phyloP scores from a whole-genome alignment of 257 asterid genomes.

The Solanum arcanum region DNA sequence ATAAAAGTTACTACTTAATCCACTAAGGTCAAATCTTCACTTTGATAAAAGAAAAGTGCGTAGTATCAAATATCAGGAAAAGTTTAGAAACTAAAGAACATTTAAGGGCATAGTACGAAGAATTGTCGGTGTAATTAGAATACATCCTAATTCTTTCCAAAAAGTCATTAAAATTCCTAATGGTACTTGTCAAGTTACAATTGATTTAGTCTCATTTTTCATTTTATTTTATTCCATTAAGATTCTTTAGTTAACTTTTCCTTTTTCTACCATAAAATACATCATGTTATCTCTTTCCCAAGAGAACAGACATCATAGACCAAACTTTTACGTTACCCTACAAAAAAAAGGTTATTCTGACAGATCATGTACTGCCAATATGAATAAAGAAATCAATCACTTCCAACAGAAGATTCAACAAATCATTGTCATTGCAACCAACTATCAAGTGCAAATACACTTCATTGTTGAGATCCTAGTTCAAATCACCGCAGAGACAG shows the following conservation, averaged over 20 bases:
- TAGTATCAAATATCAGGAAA: conserved; percentile 25
- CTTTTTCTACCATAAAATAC: conserved; percentile 15
- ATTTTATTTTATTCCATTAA: conserved; percentile 9
- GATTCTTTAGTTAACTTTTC: conserved; percentile 17
- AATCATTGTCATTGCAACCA: background rate
- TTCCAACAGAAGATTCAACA: background rate
- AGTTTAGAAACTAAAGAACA: background rate
- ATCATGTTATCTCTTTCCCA: conserved; percentile 15
- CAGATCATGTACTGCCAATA: background rate
- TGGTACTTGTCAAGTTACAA: conserved; percentile 5
- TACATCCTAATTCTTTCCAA: background rate
- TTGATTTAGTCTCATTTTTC: conserved; percentile 34
- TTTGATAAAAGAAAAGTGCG: conserved; percentile 26
- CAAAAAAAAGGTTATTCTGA: conserved; percentile 7
- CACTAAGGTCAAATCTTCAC: conserved; percentile 14
- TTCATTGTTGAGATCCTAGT: background rate
- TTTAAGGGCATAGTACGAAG: background rate
- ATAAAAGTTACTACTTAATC: background rate
- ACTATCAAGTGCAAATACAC: background rate
- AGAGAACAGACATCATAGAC: conserved; percentile 8
- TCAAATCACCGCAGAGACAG: background rate
- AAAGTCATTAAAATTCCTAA: background rate
- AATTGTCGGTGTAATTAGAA: background rate
- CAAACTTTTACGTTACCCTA: conserved; percentile 12
- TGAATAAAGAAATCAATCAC: background rate